Evolutionary conservation across 371 early-diverging fungal species (phyloP).

Genomic region (Lichtheimia hyalospora): DNA sequence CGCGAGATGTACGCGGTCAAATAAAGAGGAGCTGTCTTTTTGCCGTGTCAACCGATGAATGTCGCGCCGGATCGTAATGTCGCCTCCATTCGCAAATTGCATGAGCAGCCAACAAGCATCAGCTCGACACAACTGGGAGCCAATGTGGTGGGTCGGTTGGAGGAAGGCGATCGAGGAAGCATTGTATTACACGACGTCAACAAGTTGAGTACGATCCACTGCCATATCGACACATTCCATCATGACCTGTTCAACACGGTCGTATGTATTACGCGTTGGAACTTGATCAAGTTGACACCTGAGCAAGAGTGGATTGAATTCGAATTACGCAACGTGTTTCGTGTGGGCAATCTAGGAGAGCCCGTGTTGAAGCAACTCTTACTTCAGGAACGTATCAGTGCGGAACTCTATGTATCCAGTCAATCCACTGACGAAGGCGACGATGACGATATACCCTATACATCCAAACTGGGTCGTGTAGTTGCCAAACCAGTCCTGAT

Average conservation of each 20-base stretch:
- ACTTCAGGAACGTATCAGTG: background rate
- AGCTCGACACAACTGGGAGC: background rate
- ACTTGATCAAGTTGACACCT: slow-evolving; percentile 2
- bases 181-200: slow-evolving; percentile 6
- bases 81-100: background rate
- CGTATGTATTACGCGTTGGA: slow-evolving; percentile 16
- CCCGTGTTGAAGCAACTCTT: slow-evolving; percentile 4
- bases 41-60: too few relatives aligned
- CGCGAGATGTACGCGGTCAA: too few relatives aligned
- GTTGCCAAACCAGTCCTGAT: slow-evolving; percentile 4
- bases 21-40: too few relatives aligned
- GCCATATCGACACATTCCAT: slow-evolving; percentile 12
- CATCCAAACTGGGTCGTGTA: background rate
- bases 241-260: background rate
- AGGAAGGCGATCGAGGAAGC: slow-evolving; percentile 1
- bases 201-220: slow-evolving; percentile 2
- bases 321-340: slow-evolving; percentile 3
- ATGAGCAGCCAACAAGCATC: background rate
- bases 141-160: slow-evolving; percentile 2
- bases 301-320: slow-evolving; percentile 12
- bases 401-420: background rate
- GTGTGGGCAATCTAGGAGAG: background rate
- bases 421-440: background rate
- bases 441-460: background rate
- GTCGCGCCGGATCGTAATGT: too few relatives aligned